A percentile compares a stretch with the other conserved stretches of the same genome.
Conservation (phyloP, 495 filamentous ascomycete genomes). For the Xylaria bambusicola region DNA sequence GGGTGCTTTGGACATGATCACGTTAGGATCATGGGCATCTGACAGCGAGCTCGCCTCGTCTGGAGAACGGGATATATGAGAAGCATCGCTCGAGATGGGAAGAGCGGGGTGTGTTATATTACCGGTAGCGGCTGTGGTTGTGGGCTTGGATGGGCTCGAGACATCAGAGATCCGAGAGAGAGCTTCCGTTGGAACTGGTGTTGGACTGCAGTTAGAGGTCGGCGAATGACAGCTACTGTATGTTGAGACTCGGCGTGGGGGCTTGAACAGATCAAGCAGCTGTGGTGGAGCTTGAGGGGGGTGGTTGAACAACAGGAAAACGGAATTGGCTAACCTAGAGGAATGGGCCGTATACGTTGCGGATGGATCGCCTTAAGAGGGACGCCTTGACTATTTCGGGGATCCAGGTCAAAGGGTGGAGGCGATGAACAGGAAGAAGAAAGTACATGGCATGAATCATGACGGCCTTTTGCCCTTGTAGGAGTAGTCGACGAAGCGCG, state of each 20-base stretch:
- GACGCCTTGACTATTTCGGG: constrained; percentile 11
- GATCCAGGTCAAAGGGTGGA: not conserved
- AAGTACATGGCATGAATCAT: not conserved
- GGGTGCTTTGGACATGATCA: constrained; percentile 56
- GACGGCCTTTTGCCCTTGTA: constrained; percentile 1
- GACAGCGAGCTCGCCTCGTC: constrained; percentile 26
- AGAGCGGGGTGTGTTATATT: constrained; percentile 26
- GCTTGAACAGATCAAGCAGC: constrained; percentile 10
- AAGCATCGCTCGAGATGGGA: constrained; percentile 30
- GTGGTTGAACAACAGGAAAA: not conserved
- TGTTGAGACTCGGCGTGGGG: constrained; percentile 6
- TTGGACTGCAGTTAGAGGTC: not conserved
- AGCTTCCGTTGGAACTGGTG: not conserved
- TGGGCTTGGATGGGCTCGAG: not conserved
- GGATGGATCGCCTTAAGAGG: constrained; percentile 10
- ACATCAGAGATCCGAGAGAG: not conserved
- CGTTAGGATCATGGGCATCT: constrained; percentile 20
- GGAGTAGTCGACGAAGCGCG: constrained; percentile 5
- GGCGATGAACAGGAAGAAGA: not conserved
- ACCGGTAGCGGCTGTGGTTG: not conserved
- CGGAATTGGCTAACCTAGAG: not conserved
- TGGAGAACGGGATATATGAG: constrained; percentile 19
- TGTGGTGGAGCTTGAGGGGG: constrained; percentile 13
- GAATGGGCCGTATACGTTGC: not conserved
- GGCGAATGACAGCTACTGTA: constrained; percentile 17